phyloP scores from a whole-genome alignment of 2,329 filamentous ascomycete genomes.

The Metarhizium robertsii region DNA sequence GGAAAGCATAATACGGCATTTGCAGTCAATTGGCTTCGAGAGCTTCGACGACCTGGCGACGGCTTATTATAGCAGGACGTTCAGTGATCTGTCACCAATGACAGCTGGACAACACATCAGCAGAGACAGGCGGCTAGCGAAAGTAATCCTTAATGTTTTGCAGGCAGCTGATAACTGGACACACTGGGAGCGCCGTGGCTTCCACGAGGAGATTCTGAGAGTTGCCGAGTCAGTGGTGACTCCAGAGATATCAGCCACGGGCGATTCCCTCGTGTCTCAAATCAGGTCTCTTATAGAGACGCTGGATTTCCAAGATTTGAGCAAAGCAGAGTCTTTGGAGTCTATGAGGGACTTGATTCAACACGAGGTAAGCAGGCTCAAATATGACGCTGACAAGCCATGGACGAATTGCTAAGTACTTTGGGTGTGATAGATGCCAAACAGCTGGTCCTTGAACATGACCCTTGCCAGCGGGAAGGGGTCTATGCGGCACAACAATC shows the following conservation, averaged over 20 bases:
- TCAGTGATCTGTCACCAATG: conserved; percentile 11
- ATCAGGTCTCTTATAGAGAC: conserved; percentile 11
- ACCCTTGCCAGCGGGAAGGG: conserved; percentile 12
- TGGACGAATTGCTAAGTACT: neutral
- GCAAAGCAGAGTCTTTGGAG: conserved; percentile 6
- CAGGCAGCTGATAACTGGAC: conserved; percentile 12
- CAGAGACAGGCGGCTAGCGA: conserved; percentile 16
- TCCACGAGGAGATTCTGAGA: conserved; percentile 18
- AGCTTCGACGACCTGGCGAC: conserved; percentile 17
- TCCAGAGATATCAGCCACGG: conserved; percentile 8
- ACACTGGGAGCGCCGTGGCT: conserved; percentile 16
- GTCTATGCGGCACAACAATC: conserved; percentile 11
- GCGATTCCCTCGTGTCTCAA: conserved; percentile 7
- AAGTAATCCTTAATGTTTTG: conserved; percentile 13
- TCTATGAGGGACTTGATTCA: conserved; percentile 14
- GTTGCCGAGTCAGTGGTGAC: conserved; percentile 13
- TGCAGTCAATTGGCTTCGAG: conserved; percentile 14
- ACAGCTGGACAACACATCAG: conserved; percentile 17
- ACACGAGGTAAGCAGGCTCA: conserved; percentile 12
- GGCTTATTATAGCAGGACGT: conserved; percentile 16
- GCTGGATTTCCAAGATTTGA: conserved; percentile 4
- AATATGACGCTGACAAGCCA: neutral
- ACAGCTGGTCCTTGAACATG: conserved; percentile 17
- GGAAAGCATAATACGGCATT: conserved; percentile 13
- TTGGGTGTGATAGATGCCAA: conserved; percentile 12